Evolutionary conservation across 164 flowering plant genomes (phyloP).

Genomic region (Echeveria elegans): DNA sequence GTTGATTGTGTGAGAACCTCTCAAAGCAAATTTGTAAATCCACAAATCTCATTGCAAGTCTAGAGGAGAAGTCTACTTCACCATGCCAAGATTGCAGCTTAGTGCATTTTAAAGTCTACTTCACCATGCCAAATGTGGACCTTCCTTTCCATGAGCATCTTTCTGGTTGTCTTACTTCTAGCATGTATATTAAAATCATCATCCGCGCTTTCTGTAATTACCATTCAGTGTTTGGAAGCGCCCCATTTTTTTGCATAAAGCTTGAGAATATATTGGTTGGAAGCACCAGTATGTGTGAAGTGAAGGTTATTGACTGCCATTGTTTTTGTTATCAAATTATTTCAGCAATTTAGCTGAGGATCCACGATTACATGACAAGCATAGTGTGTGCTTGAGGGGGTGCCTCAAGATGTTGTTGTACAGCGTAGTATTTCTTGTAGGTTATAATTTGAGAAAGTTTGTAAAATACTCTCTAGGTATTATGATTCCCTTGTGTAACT

Average conservation of each 20-base stretch:
- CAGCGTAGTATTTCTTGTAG: no score
- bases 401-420: no score
- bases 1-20: conserved; percentile 85
- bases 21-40: conserved; percentile 78
- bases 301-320: conserved; percentile 54
- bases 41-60: conserved; percentile 79
- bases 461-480: no score
- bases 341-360: no score
- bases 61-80: conserved; percentile 68
- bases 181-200: neutral
- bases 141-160: neutral
- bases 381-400: no score
- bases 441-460: no score
- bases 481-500: no score
- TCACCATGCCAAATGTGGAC: no score
- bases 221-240: conserved; percentile 88
- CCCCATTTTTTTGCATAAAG: conserved; percentile 76
- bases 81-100: conserved; percentile 75
- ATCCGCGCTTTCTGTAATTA: conserved; percentile 36
- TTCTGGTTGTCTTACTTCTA: neutral
- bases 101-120: conserved; percentile 17
- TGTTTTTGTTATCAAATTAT: no score
- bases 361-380: no score
- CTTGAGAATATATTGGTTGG: conserved; percentile 90
- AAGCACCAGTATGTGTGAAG: conserved; percentile 78